A percentile compares a stretch with the other conserved stretches of the same genome.
These are phyloP conservation scores for Tetracladium marchalianum DNA, from an alignment of 495 filamentous ascomycete species.

Conservation along the genomic window DNA sequence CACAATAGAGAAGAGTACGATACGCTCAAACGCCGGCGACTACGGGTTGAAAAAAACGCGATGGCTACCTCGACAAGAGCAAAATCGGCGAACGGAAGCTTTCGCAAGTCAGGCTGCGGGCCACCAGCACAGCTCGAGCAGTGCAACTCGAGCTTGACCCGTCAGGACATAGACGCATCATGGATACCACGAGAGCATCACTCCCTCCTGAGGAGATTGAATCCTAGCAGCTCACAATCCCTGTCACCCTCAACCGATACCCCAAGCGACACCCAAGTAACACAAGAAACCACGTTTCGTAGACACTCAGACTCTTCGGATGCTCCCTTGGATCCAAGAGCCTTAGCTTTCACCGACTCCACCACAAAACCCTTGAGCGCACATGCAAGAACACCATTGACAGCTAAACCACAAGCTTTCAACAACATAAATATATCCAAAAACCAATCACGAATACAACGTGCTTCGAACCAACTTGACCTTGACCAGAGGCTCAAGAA, in stretches of 20 bases:
- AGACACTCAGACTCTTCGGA: slow-evolving; percentile 4
- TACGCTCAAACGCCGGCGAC: slow-evolving; percentile 6
- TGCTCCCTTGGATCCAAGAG: no score
- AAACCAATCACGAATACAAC: no score
- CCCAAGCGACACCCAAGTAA: not conserved
- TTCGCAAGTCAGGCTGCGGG: not conserved
- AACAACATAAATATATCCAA: no score
- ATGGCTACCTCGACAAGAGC: not conserved
- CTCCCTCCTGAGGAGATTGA: not conserved
- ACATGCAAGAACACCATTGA: no score
- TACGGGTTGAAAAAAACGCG: not conserved
- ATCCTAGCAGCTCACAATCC: not conserved
- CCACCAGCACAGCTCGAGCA: not conserved
- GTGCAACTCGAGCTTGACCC: not conserved
- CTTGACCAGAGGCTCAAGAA: no score
- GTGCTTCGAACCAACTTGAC: no score
- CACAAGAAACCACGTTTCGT: not conserved
- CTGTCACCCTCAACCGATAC: not conserved
- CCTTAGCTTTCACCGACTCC: no score
- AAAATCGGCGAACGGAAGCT: not conserved
- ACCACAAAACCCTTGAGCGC: no score
- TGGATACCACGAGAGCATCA: slow-evolving; percentile 7
- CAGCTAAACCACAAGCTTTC: no score
- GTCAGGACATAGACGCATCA: not conserved
- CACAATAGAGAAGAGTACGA: no score